phyloP scores from a whole-genome alignment of 192 early-diverging fungal species.

The Gamsiella multidivaricata region DNA sequence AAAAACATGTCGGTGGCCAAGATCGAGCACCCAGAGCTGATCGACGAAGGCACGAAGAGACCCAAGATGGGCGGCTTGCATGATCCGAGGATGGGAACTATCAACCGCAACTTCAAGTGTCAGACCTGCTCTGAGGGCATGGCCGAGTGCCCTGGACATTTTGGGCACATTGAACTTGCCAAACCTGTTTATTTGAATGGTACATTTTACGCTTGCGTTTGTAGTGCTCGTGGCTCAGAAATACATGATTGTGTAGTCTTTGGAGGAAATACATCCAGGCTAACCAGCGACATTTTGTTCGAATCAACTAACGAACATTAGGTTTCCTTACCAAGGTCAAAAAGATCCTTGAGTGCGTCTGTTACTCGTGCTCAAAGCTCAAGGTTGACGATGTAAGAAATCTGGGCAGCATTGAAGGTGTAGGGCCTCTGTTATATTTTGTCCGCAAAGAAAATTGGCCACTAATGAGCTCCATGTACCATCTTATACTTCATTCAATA shows the following conservation, averaged over 20 bases:
- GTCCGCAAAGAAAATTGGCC: too few species aligned
- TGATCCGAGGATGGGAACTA: conserved; percentile 96
- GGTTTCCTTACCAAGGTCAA: conserved; percentile 95
- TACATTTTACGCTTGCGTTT: too few species aligned
- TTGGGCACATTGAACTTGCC: conserved; percentile 96
- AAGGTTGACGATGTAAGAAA: conserved; percentile 83
- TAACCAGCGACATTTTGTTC: too few species aligned
- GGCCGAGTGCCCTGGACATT: conserved; percentile 97
- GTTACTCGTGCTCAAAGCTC: conserved; percentile 92
- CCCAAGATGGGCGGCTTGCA: conserved; percentile 89
- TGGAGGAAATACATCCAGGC: too few species aligned
- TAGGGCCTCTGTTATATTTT: too few species aligned
- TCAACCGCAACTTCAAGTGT: conserved; percentile 97
- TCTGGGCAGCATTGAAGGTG: too few species aligned
- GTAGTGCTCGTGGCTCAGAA: too few species aligned
- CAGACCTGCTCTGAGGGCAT: conserved; percentile 95
- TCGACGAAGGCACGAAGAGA: conserved; percentile 84
- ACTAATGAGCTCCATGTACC: neutral
- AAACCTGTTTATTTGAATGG: conserved; percentile 96
- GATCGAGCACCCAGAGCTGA: conserved; percentile 90
- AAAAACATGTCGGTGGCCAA: conserved; percentile 97
- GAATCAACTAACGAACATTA: conserved; percentile 45
- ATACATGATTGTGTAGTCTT: too few species aligned
- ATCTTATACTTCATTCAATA: conserved; percentile 16
- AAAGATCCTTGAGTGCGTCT: conserved; percentile 97